Conservation (phyloP, 192 early-diverging fungal species). For the Haplosporangium gracile region DNA sequence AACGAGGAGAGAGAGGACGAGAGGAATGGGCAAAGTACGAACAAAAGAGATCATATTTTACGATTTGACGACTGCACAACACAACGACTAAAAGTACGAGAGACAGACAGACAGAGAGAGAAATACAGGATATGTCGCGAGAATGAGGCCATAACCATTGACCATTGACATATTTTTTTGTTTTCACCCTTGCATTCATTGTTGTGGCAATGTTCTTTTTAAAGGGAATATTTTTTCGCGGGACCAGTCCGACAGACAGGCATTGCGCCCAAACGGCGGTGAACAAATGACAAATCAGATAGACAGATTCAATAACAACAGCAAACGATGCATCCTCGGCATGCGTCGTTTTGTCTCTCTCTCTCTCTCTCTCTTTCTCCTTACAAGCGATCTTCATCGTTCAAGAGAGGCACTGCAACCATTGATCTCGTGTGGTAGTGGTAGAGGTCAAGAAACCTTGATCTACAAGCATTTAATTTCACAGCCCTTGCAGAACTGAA, state of each 20-base stretch:
- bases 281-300: not conserved
- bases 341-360: too few species aligned
- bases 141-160: not conserved
- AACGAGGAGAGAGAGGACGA: not conserved
- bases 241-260: not conserved
- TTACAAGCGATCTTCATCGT: too few species aligned
- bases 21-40: not conserved
- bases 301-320: too few species aligned
- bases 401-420: not conserved
- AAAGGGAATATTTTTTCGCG: constrained; percentile 1
- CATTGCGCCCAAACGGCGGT: not conserved
- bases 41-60: not conserved
- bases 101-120: not conserved
- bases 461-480: too few species aligned
- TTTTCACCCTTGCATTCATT: not conserved
- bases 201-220: not conserved
- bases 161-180: not conserved
- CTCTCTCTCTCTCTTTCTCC: too few species aligned
- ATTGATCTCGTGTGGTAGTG: not conserved
- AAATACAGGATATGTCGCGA: not conserved
- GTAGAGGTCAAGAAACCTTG: not conserved
- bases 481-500: too few species aligned
- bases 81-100: not conserved
- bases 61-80: not conserved
- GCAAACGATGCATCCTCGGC: too few species aligned